phyloP scores from a whole-genome alignment of 2,329 filamentous ascomycete genomes.

The Nectriaceae sp. region DNA sequence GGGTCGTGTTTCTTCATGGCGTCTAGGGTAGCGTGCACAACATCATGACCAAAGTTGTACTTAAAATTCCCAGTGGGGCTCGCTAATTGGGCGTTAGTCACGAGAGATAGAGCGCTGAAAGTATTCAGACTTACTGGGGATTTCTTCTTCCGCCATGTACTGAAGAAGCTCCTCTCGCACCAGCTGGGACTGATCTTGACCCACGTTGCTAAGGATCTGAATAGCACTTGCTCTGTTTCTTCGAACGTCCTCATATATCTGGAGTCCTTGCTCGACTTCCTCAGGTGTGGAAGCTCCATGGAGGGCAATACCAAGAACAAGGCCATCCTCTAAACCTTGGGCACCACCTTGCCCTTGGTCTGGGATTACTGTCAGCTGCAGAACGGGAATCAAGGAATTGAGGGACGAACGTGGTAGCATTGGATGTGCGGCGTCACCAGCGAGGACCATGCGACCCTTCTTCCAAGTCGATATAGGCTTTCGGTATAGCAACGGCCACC shows the following conservation, averaged over 20 bases:
- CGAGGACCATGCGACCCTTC: slow-evolving; percentile 33
- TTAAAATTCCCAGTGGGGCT: slow-evolving; percentile 9
- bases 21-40: slow-evolving; percentile 14
- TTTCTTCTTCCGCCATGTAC: slow-evolving; percentile 28
- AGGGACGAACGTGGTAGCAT: slow-evolving; percentile 38
- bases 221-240: slow-evolving; percentile 34
- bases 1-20: slow-evolving; percentile 21
- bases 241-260: slow-evolving; percentile 27
- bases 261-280: slow-evolving; percentile 24
- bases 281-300: slow-evolving; percentile 17
- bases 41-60: slow-evolving; percentile 23
- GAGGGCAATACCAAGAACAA: slow-evolving; percentile 33
- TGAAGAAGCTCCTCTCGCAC: slow-evolving; percentile 30
- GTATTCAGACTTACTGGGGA: slow-evolving; percentile 31
- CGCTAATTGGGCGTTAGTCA: neutral
- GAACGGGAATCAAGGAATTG: neutral
- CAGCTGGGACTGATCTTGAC: slow-evolving; percentile 31
- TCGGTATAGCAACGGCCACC: slow-evolving; percentile 39
- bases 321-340: slow-evolving; percentile 38
- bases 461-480: slow-evolving; percentile 34
- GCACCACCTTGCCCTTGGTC: slow-evolving; percentile 42
- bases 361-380: slow-evolving; percentile 6
- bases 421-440: slow-evolving; percentile 41
- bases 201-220: slow-evolving; percentile 42
- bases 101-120: neutral